These are phyloP conservation scores for Chrysoporthe deuterocubensis DNA, from an alignment of 2,329 filamentous ascomycete species.

Conservation along the genomic window DNA sequence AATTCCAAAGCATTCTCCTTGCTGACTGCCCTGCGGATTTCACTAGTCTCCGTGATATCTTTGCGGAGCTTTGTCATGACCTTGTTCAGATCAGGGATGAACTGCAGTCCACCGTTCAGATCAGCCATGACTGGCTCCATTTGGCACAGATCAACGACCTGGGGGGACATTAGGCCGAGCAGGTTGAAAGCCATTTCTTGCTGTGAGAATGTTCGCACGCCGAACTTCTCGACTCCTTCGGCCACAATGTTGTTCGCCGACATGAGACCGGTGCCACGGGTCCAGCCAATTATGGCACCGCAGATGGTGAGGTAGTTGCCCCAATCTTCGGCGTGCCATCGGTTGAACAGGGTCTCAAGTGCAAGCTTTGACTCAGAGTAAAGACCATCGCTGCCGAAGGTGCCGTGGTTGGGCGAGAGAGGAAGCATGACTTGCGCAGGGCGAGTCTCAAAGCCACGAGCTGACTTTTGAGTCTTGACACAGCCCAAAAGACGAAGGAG, in stretches of 20 bases:
- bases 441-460: conserved; percentile 88
- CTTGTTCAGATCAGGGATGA: conserved; percentile 93
- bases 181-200: conserved; percentile 99
- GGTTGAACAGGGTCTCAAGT: conserved; percentile 95
- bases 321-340: conserved; percentile 98
- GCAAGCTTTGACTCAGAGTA: conserved; percentile 98
- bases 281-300: conserved; percentile 98
- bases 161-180: conserved; percentile 91
- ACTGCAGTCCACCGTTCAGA: conserved; percentile 95
- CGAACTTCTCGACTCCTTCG: conserved; percentile 94
- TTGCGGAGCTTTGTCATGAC: conserved; percentile 92
- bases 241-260: conserved; percentile 96
- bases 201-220: conserved; percentile 97
- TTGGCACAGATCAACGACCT: conserved; percentile 94
- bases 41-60: conserved; percentile 92
- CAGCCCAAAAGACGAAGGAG: conserved; percentile 86
- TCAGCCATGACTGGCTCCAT: conserved; percentile 94
- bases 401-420: conserved; percentile 96
- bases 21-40: conserved; percentile 89
- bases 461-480: conserved; percentile 89
- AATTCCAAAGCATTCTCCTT: conserved; percentile 97
- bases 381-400: conserved; percentile 95
- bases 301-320: conserved; percentile 97
- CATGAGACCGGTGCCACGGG: conserved; percentile 97
- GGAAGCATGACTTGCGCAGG: conserved; percentile 96